A percentile compares a stretch with the other conserved stretches of the same genome.
Conservation (phyloP, 2,329 filamentous ascomycete genomes). For the Aureobasidium sp. region DNA sequence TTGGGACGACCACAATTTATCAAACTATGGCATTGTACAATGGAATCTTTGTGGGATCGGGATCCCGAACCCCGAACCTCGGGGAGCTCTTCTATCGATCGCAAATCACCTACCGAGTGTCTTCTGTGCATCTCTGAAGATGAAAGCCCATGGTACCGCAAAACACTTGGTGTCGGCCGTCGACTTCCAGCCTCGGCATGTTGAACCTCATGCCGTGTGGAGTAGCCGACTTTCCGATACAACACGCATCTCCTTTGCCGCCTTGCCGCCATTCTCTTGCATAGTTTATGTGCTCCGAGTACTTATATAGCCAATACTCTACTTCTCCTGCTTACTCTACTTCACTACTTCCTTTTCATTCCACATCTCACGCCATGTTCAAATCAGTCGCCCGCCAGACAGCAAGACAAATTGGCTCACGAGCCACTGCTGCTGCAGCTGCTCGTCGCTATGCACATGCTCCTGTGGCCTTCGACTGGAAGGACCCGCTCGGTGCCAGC, state of each 20-base stretch:
- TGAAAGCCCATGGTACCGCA: background rate
- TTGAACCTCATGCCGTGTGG: background rate
- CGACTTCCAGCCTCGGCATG: slow-evolving; percentile 10
- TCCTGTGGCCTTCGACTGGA: slow-evolving; percentile 66
- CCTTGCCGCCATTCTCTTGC: background rate
- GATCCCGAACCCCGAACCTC: background rate
- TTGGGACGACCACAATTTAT: background rate
- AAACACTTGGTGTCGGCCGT: background rate
- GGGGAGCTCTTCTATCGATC: background rate
- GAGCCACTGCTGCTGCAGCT: slow-evolving; percentile 21
- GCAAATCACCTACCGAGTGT: background rate
- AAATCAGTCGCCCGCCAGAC: slow-evolving; percentile 31
- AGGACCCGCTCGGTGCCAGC: slow-evolving; percentile 71
- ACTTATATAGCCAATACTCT: background rate
- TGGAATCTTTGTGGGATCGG: background rate
- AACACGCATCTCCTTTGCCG: slow-evolving; percentile 1
- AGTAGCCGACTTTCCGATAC: slow-evolving; percentile 7
- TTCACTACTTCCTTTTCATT: background rate
- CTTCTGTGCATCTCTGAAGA: background rate
- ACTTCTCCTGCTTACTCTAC: background rate
- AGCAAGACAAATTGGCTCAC: slow-evolving; percentile 31
- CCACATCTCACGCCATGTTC: slow-evolving; percentile 29
- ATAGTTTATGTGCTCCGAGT: background rate
- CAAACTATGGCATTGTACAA: background rate
- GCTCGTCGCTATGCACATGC: slow-evolving; percentile 33